Conservation (phyloP, 257 asterid species). For the Salvia rosmarinus region DNA sequence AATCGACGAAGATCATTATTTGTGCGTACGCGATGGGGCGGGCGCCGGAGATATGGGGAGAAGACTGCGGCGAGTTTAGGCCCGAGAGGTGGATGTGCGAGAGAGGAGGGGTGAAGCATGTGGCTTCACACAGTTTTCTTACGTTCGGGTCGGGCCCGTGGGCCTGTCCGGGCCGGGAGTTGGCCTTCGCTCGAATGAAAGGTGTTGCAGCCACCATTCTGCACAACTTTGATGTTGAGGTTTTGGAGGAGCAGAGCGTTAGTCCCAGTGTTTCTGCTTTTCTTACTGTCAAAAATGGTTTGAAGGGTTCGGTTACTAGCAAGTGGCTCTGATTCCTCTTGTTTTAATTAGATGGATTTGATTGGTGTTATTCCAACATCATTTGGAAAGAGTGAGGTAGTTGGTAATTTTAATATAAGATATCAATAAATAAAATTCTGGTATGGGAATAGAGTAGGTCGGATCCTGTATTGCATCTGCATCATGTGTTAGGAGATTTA, state of each 20-base stretch:
- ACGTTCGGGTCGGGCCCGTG: constrained; percentile 58
- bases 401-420: no score
- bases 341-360: background rate
- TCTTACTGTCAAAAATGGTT: constrained; percentile 46
- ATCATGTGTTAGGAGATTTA: no score
- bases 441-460: no score
- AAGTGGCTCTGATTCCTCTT: background rate
- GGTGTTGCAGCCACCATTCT: constrained; percentile 49
- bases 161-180: constrained; percentile 55
- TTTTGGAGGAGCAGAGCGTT: constrained; percentile 44
- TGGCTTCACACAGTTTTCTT: constrained; percentile 35
- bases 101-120: constrained; percentile 40
- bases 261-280: constrained; percentile 52
- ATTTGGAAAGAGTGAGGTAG: no score
- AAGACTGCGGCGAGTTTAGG: constrained; percentile 48
- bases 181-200: constrained; percentile 48
- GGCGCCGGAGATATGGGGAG: constrained; percentile 46
- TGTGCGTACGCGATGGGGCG: constrained; percentile 59
- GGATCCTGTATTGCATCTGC: no score
- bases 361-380: no score
- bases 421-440: no score
- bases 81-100: constrained; percentile 54
- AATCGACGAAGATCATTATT: constrained; percentile 41
- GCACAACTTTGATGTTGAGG: constrained; percentile 43
- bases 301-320: constrained; percentile 39